These are phyloP conservation scores for Jackrogersella multiformis DNA, from an alignment of 495 filamentous ascomycete species.

Conservation along the genomic window DNA sequence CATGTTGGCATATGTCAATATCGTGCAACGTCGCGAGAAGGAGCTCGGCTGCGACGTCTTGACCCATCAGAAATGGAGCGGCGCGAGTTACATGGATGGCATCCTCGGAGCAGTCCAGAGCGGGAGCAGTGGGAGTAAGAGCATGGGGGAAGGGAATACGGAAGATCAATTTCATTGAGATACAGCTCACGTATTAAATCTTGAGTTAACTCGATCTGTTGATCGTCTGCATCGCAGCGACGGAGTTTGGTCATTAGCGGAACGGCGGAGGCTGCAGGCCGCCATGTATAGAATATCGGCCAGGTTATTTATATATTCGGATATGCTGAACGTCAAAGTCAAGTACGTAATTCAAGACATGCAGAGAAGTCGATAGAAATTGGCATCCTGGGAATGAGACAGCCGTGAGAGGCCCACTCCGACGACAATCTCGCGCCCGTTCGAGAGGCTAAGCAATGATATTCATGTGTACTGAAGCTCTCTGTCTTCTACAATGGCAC, in stretches of 20 bases:
- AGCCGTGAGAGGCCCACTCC: no score
- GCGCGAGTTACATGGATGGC: constrained; percentile 90
- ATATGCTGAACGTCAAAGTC: no score
- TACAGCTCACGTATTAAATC: neutral
- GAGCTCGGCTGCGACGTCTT: constrained; percentile 92
- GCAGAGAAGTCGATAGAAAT: no score
- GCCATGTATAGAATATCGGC: neutral
- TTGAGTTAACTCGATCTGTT: neutral
- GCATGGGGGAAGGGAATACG: constrained; percentile 85
- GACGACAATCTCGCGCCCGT: no score
- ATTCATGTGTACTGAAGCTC: neutral
- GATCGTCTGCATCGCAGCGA: constrained; percentile 14
- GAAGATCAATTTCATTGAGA: constrained; percentile 65
- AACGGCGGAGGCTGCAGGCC: neutral
- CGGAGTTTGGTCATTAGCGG: constrained; percentile 20
- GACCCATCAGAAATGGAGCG: constrained; percentile 99
- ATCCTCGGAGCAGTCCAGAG: constrained; percentile 92
- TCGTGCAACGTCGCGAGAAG: constrained; percentile 89
- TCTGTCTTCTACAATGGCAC: neutral
- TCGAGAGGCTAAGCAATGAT: no score
- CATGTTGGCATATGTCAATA: constrained; percentile 93
- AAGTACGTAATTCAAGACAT: no score
- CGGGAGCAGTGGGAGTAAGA: constrained; percentile 82
- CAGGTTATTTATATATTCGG: no score
- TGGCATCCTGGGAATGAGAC: no score